A percentile compares a stretch with the other conserved stretches of the same genome.
phyloP scores from a whole-genome alignment of 306 rosid genomes.

The Cucumis sativus region Cucumber_9930_V3 NC_026655.2:3674501-3675000 shows the following conservation, averaged over 20 bases:
- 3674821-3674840: conserved; percentile 95
- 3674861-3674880: conserved; percentile 71
- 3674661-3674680: conserved; percentile 1
- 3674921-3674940: background rate
- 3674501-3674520: background rate
- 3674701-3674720: background rate
- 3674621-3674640: conserved; percentile 20
- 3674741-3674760: background rate
- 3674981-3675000: background rate
- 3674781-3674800: conserved; percentile 98
- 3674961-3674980: background rate
- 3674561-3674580: conserved; percentile 85
- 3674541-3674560: background rate
- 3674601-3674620: conserved; percentile 48
- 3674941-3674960: background rate
- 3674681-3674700: background rate
- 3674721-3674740: background rate
- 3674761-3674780: conserved; percentile 54
- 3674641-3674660: background rate
- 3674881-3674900: conserved; percentile 10
- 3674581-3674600: conserved; percentile 83
- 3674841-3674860: conserved; percentile 87
- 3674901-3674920: conserved; percentile 10
- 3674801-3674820: conserved; percentile 89
- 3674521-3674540: background rate